phyloP scores from a whole-genome alignment of 345 rosid genomes.

The Sapria himalayana region DNA sequence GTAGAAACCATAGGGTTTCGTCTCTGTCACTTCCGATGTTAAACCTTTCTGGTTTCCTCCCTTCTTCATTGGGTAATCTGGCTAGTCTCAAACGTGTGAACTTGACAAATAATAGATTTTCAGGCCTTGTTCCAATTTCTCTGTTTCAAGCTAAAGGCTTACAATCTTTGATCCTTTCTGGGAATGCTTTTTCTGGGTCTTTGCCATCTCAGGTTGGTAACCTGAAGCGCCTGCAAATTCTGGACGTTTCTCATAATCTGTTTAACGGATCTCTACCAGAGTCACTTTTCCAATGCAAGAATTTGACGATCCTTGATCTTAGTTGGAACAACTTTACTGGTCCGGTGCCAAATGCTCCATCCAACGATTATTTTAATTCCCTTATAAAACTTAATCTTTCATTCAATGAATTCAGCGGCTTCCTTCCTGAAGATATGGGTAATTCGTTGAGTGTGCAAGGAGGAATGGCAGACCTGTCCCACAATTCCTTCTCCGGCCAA shows the following conservation, averaged over 20 bases:
- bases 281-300: slow-evolving; percentile 54
- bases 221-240: slow-evolving; percentile 50
- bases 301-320: slow-evolving; percentile 54
- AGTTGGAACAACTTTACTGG: slow-evolving; percentile 68
- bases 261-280: slow-evolving; percentile 53
- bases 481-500: slow-evolving; percentile 42
- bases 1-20: slow-evolving; percentile 57
- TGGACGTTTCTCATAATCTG: slow-evolving; percentile 75
- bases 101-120: slow-evolving; percentile 55
- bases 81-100: slow-evolving; percentile 68
- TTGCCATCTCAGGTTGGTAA: slow-evolving; percentile 47
- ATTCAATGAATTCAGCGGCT: slow-evolving; percentile 51
- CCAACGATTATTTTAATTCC: slow-evolving; percentile 18
- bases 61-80: slow-evolving; percentile 67
- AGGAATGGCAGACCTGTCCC: slow-evolving; percentile 91
- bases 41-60: slow-evolving; percentile 55
- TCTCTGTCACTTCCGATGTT: slow-evolving; percentile 74
- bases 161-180: slow-evolving; percentile 83
- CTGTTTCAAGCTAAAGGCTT: slow-evolving; percentile 57
- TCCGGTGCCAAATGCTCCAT: slow-evolving; percentile 36
- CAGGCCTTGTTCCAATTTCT: slow-evolving; percentile 46
- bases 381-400: slow-evolving; percentile 70
- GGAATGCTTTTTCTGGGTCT: slow-evolving; percentile 65
- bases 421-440: slow-evolving; percentile 54
- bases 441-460: slow-evolving; percentile 77